Percentiles rank a stretch among this genome's conserved stretches.
Evolutionary conservation across 2,329 filamentous ascomycete genomes (phyloP).

Genomic region (Fusarium sulawesiense): DNA sequence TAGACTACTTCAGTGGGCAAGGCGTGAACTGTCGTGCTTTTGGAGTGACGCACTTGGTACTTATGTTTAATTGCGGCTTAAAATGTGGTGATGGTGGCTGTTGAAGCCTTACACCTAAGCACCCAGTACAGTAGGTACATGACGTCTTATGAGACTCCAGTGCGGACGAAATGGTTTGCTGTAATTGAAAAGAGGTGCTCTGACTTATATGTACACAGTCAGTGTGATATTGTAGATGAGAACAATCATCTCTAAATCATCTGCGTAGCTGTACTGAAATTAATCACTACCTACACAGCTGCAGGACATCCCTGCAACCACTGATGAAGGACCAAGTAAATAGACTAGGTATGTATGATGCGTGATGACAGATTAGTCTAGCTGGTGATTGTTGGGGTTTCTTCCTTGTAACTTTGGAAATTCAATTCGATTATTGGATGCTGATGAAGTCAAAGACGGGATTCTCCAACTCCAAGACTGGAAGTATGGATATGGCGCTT

Average conservation of each 20-base stretch:
- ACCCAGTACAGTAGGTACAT: neutral
- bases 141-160: neutral
- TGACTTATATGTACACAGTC: neutral
- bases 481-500: slow-evolving; percentile 32
- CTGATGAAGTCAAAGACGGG: neutral
- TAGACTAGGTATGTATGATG: slow-evolving; percentile 9
- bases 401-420: slow-evolving; percentile 14
- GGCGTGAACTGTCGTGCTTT: slow-evolving; percentile 26
- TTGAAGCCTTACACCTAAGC: slow-evolving; percentile 5
- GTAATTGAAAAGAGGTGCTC: neutral
- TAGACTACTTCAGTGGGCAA: slow-evolving; percentile 2
- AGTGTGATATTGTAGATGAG: neutral
- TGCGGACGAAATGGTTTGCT: neutral
- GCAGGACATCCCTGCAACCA: slow-evolving; percentile 24
- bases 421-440: slow-evolving; percentile 13
- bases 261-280: slow-evolving; percentile 29
- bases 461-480: slow-evolving; percentile 23
- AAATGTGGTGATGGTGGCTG: neutral
- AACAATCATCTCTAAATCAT: neutral
- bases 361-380: slow-evolving; percentile 1
- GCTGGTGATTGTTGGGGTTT: slow-evolving; percentile 9
- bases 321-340: slow-evolving; percentile 2
- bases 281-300: slow-evolving; percentile 7
- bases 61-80: slow-evolving; percentile 1
- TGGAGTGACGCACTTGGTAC: slow-evolving; percentile 22